These are phyloP conservation scores for Anisogramma anomala DNA, from an alignment of 2,329 filamentous ascomycete genomes.

Conservation along the genomic window DNA sequence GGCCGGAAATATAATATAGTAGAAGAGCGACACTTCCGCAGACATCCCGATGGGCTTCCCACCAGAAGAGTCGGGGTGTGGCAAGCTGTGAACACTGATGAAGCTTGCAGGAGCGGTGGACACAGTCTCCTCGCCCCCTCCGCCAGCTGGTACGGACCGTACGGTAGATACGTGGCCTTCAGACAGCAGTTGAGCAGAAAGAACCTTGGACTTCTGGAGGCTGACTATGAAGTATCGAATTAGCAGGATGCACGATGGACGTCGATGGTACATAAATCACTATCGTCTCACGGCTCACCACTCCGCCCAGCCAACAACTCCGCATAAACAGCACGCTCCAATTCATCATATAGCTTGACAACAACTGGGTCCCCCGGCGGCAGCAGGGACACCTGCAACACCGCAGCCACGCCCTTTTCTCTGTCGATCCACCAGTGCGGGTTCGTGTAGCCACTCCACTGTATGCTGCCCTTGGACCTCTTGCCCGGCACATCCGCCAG, in stretches of 20 bases:
- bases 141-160: neutral
- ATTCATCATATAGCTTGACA: slow-evolving; percentile 1
- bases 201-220: no score
- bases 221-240: no score
- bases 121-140: neutral
- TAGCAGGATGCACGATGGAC: no score
- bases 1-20: neutral
- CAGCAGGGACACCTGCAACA: slow-evolving; percentile 3
- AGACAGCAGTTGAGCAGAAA: neutral
- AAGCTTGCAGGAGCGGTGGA: neutral
- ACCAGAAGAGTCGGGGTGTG: neutral
- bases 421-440: slow-evolving; percentile 10
- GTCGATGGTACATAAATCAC: no score
- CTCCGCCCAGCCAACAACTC: neutral
- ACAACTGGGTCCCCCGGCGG: slow-evolving; percentile 1
- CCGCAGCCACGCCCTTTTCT: slow-evolving; percentile 1
- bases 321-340: slow-evolving; percentile 1
- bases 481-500: slow-evolving; percentile 8
- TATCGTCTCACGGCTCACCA: neutral
- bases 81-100: neutral
- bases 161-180: neutral
- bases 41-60: neutral
- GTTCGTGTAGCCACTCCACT: slow-evolving; percentile 10
- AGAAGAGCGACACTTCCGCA: neutral
- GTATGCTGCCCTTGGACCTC: slow-evolving; percentile 6